These are phyloP conservation scores for Colletotrichum gloeosporioides DNA, from an alignment of 2,329 filamentous ascomycete species.

Conservation along the genomic window DNA sequence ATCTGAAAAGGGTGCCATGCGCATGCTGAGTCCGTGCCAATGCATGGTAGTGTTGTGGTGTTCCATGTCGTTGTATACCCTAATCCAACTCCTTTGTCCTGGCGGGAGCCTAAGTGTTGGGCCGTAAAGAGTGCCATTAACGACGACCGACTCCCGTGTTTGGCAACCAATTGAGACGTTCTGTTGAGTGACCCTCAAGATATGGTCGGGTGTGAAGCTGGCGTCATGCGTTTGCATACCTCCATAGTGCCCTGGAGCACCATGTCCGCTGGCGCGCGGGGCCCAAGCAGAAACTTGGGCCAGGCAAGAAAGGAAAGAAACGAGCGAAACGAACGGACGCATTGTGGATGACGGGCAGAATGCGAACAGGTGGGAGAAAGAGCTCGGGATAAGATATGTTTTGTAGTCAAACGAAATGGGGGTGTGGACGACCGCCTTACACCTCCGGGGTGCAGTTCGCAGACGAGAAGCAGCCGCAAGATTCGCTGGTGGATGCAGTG, in stretches of 20 bases:
- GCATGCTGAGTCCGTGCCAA: constrained; percentile 70
- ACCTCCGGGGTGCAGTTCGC: neutral
- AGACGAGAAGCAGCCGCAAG: neutral
- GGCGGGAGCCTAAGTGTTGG: constrained; percentile 52
- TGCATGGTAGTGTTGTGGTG: constrained; percentile 64
- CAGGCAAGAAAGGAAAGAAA: constrained; percentile 1
- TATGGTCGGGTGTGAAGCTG: constrained; percentile 5
- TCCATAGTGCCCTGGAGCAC: constrained; percentile 15
- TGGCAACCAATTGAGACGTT: constrained; percentile 51
- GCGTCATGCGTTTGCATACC: neutral
- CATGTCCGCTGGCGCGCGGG: neutral
- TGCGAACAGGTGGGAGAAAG: neutral
- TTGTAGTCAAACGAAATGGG: neutral
- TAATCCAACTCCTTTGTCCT: constrained; percentile 58
- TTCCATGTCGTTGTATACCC: constrained; percentile 62
- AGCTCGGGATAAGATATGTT: neutral
- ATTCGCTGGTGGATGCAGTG: neutral
- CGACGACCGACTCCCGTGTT: constrained; percentile 48
- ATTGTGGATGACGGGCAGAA: neutral
- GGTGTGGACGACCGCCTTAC: neutral
- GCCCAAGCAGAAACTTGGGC: constrained; percentile 1
- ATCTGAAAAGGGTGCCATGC: constrained; percentile 67
- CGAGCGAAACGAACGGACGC: neutral
- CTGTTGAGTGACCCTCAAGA: constrained; percentile 24
- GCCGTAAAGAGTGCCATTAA: constrained; percentile 60